Conservation (phyloP, 768 basidiomycete genomes). For the Agrocybe chaxingu region DNA sequence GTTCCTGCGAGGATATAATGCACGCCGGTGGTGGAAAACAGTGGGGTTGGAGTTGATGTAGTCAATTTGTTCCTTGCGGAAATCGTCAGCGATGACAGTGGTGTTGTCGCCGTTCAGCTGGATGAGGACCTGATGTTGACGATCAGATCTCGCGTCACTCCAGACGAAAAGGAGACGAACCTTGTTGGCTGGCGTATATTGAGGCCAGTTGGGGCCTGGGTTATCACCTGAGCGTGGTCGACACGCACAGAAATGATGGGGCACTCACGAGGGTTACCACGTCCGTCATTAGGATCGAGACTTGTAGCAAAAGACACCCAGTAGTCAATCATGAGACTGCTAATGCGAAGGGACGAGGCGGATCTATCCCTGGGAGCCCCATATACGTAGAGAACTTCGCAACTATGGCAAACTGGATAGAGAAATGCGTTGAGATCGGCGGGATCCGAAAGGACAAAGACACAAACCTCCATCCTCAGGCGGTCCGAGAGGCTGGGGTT, state of each 20-base stretch:
- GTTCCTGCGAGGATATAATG: not conserved
- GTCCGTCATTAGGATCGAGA: conserved; percentile 36
- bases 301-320: conserved; percentile 39
- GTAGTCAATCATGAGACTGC: conserved; percentile 36
- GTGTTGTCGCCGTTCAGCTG: conserved; percentile 33
- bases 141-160: not conserved
- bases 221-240: not conserved
- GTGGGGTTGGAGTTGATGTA: conserved; percentile 31
- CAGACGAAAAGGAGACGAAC: conserved; percentile 4
- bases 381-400: conserved; percentile 33
- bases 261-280: conserved; percentile 25
- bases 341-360: conserved; percentile 19
- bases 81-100: conserved; percentile 33
- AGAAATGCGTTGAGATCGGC: not conserved
- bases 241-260: not conserved
- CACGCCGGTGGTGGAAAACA: conserved; percentile 17
- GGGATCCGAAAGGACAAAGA: not conserved
- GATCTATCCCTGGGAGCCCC: conserved; percentile 24
- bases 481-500: conserved; percentile 25
- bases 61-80: conserved; percentile 31
- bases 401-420: conserved; percentile 27
- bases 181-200: conserved; percentile 23
- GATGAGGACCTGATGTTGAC: conserved; percentile 22
- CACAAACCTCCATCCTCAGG: conserved; percentile 28
- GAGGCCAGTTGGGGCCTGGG: conserved; percentile 25